phyloP scores from a whole-genome alignment of 257 asterid genomes.

The Gentiana straminea region DNA sequence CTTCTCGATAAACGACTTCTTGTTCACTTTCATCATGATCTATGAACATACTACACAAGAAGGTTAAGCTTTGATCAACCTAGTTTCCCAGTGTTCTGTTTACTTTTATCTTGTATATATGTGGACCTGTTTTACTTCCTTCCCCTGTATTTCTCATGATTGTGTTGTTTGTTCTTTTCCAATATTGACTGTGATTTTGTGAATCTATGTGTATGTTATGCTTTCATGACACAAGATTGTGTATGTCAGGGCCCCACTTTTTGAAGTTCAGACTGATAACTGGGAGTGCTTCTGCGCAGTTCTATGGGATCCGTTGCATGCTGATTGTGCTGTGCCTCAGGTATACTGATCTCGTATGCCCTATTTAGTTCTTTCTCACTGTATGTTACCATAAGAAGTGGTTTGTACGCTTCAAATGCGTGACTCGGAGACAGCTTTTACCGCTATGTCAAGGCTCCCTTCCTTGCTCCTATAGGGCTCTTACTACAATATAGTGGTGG shows the following conservation, averaged over 20 bases:
- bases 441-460: too few species aligned
- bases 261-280: slow-evolving; percentile 79
- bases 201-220: not conserved
- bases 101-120: not conserved
- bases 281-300: slow-evolving; percentile 79
- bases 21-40: too few species aligned
- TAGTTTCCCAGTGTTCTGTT: not conserved
- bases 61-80: not conserved
- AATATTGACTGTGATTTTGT: not conserved
- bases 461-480: too few species aligned
- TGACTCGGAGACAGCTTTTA: too few species aligned
- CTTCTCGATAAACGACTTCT: too few species aligned
- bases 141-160: too few species aligned
- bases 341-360: slow-evolving; percentile 22
- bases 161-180: too few species aligned
- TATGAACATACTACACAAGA: too few species aligned
- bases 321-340: slow-evolving; percentile 97
- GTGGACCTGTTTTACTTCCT: not conserved
- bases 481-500: too few species aligned
- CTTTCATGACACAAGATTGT: slow-evolving; percentile 6
- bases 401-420: too few species aligned
- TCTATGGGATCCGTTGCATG: slow-evolving; percentile 84
- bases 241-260: slow-evolving; percentile 73
- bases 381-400: not conserved
- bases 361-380: not conserved